Percentiles rank a stretch among this genome's conserved stretches.
These are phyloP conservation scores for Phytophthora macrochlamydospora DNA, from an alignment of 352 stramenopile genomes.

Conservation along the genomic window DNA sequence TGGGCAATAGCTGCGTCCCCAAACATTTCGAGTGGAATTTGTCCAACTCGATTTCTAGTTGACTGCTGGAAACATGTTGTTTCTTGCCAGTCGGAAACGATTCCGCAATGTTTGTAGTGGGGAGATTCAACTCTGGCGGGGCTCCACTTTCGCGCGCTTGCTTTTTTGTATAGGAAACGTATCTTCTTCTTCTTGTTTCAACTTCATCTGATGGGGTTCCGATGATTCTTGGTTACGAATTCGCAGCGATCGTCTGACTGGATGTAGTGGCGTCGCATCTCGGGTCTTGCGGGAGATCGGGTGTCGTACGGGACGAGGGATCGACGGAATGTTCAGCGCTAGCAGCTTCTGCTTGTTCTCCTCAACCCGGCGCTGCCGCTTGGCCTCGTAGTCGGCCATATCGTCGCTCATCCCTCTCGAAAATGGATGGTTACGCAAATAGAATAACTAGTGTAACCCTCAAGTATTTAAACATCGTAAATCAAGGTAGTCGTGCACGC, in stretches of 20 bases:
- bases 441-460: too few species aligned
- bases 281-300: background rate
- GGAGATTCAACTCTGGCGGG: background rate
- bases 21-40: conserved; percentile 55
- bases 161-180: background rate
- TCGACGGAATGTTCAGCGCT: conserved; percentile 31
- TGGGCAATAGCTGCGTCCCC: conserved; percentile 47
- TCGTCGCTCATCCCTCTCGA: background rate
- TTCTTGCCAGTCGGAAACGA: background rate
- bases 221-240: background rate
- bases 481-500: too few species aligned
- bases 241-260: conserved; percentile 15
- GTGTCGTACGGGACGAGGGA: background rate
- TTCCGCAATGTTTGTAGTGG: background rate
- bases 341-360: conserved; percentile 44
- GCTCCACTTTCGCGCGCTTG: background rate
- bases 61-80: conserved; percentile 9
- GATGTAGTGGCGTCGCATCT: background rate
- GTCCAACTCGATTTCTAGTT: conserved; percentile 36
- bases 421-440: background rate
- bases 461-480: too few species aligned
- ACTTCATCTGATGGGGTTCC: background rate
- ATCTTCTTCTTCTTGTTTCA: background rate
- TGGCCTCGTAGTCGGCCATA: conserved; percentile 51
- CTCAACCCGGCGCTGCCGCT: conserved; percentile 47